A percentile compares a stretch with the other conserved stretches of the same genome.
Conservation (phyloP, 169 alveolate species). For the Plasmodium ovale region DNA sequence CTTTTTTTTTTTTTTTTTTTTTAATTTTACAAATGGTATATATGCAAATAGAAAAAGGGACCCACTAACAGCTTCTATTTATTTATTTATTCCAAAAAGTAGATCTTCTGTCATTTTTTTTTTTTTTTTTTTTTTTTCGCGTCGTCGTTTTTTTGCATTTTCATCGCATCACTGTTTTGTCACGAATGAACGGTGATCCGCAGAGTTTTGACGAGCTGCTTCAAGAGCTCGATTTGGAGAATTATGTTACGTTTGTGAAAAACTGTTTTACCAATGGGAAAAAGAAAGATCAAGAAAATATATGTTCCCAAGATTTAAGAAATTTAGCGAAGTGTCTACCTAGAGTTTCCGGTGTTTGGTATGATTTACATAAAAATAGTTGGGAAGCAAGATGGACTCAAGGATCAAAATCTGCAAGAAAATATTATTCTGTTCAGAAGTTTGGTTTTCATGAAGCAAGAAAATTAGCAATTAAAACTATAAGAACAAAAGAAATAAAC, state of each 20-base stretch:
- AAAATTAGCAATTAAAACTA: conserved; percentile 83
- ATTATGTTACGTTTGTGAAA: conserved; percentile 48
- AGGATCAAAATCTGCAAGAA: conserved; percentile 83
- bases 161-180: too few relatives aligned
- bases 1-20: too few relatives aligned
- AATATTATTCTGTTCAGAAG: conserved; percentile 85
- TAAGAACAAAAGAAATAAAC: conserved; percentile 75
- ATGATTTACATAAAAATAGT: conserved; percentile 85
- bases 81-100: too few relatives aligned
- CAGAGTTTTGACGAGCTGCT: conserved; percentile 54
- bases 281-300: conserved; percentile 38
- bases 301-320: conserved; percentile 81
- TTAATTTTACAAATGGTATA: too few relatives aligned
- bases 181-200: conserved; percentile 17
- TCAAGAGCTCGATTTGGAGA: conserved; percentile 38
- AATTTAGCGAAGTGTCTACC: conserved; percentile 85
- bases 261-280: conserved; percentile 34
- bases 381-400: conserved; percentile 89
- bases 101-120: too few relatives aligned
- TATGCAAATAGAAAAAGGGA: too few relatives aligned
- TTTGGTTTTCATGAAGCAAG: conserved; percentile 88
- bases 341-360: conserved; percentile 85
- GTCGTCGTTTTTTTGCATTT: too few relatives aligned
- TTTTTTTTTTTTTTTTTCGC: too few relatives aligned
- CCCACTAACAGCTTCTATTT: too few relatives aligned